These are phyloP conservation scores for Backusella macrospora DNA, from an alignment of 192 early-diverging fungal genomes.

Conservation along the genomic window DNA sequence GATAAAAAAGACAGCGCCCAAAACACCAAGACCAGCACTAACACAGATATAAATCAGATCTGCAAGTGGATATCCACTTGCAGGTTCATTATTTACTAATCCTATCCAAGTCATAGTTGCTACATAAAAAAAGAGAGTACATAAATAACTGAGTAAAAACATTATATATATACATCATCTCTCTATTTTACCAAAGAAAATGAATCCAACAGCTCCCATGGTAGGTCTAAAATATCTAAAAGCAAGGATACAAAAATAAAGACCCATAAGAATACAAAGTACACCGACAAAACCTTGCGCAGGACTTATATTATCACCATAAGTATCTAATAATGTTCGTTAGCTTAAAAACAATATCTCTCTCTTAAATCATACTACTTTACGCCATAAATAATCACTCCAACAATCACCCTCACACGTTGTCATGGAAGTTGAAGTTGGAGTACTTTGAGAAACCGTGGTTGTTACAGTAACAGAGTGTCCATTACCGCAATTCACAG, in stretches of 20 bases:
- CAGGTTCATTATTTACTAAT: slow-evolving; percentile 41
- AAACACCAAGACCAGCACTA: slow-evolving; percentile 36
- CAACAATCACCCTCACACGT: slow-evolving; percentile 32
- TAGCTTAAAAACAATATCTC: no score
- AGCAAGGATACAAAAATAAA: slow-evolving; percentile 54
- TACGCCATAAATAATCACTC: slow-evolving; percentile 40
- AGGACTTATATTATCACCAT: slow-evolving; percentile 40
- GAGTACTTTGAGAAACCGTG: slow-evolving; percentile 3
- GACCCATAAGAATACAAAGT: slow-evolving; percentile 45
- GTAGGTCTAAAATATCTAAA: slow-evolving; percentile 52
- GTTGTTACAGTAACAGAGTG: slow-evolving; percentile 35
- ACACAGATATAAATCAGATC: slow-evolving; percentile 39
- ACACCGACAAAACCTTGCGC: slow-evolving; percentile 46
- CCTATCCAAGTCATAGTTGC: slow-evolving; percentile 43
- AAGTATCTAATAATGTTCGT: slow-evolving; percentile 39
- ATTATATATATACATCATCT: not conserved
- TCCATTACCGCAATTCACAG: slow-evolving; percentile 33
- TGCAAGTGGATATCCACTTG: slow-evolving; percentile 27
- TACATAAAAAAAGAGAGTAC: not conserved
- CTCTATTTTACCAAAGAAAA: slow-evolving; percentile 46
- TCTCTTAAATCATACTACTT: not conserved
- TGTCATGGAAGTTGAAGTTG: slow-evolving; percentile 14
- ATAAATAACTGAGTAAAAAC: not conserved
- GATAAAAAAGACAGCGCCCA: slow-evolving; percentile 34
- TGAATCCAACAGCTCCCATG: slow-evolving; percentile 50